Evolutionary conservation across 129 eudicot genomes (phyloP), one percentile per base, ranked within the genome.

Genomic region (Tanacetum coccineum): DNA sequence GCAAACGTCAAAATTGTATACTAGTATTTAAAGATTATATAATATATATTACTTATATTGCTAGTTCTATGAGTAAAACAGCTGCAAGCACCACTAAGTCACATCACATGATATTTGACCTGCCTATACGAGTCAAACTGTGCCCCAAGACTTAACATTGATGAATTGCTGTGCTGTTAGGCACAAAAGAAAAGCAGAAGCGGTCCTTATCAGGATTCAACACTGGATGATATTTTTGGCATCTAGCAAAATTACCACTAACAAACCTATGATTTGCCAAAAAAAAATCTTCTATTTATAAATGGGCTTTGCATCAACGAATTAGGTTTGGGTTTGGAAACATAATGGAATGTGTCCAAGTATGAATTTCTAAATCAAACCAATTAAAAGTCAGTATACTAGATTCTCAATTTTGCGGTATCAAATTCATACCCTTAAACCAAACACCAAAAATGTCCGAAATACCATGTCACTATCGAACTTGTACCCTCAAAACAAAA

Each of bases 71-170:
- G 13, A 17, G 56, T 47, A 65, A 18, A 45, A 58, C 48, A 30
- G 13, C 39, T 19, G 58, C 64, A 48, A 20, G 25, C 51, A 66
- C 22, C 62, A 59, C 40, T 67, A 39, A n/a, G 64, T 73, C 46
- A 44, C 32, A 73, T 15, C 20, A 45, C 55, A 7, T 21, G 26
- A 9, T 40, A 39, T 55, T 73, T 64, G 71, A 64, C 71, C 71
- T 21, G 48, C 65, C 46, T 4, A 26, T 46, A 70, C 2, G 47
- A 70, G 26, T 55, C 65, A 44, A n/a, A 56, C 11, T 25, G 50
- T 67, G 45, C 56, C 20, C 6, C n/a, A n/a, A n/a, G n/a, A n/a
- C n/a, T n/a, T n/a, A n/a, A 13, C 12, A 58, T 12, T 58, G 9
- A 26, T 26, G 10, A 58, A 58, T 25, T 26, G 11, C 9, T 60